Base-by-base conservation (phyloP, 2,329 filamentous ascomycete genomes). In the Fusarium ambrosium region DNA sequence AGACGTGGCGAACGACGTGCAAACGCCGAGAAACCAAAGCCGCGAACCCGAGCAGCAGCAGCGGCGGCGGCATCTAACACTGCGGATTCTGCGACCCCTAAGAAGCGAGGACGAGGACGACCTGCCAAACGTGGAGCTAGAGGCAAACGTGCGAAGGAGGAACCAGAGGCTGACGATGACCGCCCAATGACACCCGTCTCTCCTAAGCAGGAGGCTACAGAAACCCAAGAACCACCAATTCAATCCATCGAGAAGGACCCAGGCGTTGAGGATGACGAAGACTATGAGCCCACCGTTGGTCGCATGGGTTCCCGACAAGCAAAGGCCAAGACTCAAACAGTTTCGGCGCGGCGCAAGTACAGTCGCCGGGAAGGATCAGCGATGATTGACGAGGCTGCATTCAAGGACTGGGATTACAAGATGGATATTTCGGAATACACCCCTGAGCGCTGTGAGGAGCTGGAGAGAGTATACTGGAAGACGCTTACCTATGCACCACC, bases 391-490 rank as follows among this genome's bases (percentile, higher is more conserved):
- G 96, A 98, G 82, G 93, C 93, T 71, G 94, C 94, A 1, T 99
- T 98, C 85, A 92, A 94, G 79, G 90, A 93, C 75, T 99, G 97
- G 81, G 93, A 98, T 81, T 98, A 98, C 81, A 92, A 91, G 59
- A 93, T 98, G 84, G 92, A 96, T 75, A 89, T 95, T 36, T 94
- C 95, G 7, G 95, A 98, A 64, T 99, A 93, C 81, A 97, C 95
- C 0, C 89, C 93, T 0, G 96, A 98, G 82, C 90, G 97, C 69
- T 98, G 97, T 81, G 95, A 97, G 77, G 97, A 99, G 81, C 89
- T 99, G 7, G 97, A 99, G 83, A 93, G 94, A 63, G 93, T 92
- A 51, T 99, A 99, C 85, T 99, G 97, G 97, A 98, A 97, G 84
- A 98, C 95, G 1, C 88, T 99, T 72, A 98, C 95, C 24, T 99